Conservation (phyloP, 106 monocot genomes). For the Allium sativum region DNA sequence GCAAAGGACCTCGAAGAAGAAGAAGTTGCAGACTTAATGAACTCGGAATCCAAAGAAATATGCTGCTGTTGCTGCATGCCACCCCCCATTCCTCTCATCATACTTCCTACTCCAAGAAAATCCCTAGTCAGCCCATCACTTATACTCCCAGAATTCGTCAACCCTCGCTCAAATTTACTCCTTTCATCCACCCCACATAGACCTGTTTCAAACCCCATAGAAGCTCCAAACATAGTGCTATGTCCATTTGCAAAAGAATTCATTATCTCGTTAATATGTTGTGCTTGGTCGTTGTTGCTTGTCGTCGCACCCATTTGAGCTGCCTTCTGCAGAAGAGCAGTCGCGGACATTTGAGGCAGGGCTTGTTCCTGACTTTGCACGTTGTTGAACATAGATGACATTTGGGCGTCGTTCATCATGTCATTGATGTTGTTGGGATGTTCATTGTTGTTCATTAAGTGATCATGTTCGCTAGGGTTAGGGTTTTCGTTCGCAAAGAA, state of each 20-base stretch:
- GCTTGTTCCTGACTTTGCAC: neutral
- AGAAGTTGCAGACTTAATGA: neutral
- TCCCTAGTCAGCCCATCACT: slow-evolving; percentile 11
- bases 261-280: slow-evolving; percentile 55
- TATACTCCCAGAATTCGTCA: neutral
- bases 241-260: slow-evolving; percentile 48
- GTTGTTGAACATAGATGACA: neutral
- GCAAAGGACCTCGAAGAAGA: neutral
- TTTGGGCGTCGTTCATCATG: too few relatives aligned
- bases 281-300: slow-evolving; percentile 11
- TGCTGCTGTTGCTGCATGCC: neutral
- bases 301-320: slow-evolving; percentile 65
- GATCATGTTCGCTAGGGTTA: too few relatives aligned
- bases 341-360: slow-evolving; percentile 92
- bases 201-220: neutral
- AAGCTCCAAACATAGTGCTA: slow-evolving; percentile 23
- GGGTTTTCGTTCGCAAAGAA: slow-evolving; percentile 13
- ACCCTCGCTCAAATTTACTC: neutral
- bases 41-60: slow-evolving; percentile 2
- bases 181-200: neutral
- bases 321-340: slow-evolving; percentile 82
- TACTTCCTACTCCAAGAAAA: slow-evolving; percentile 12
- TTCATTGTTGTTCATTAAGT: too few relatives aligned
- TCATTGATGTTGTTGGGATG: too few relatives aligned
- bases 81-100: neutral